These are phyloP conservation scores for Rhipidocladum racemiflorum DNA, from an alignment of 176 grass and related monocot species.

Conservation along the genomic window DNA sequence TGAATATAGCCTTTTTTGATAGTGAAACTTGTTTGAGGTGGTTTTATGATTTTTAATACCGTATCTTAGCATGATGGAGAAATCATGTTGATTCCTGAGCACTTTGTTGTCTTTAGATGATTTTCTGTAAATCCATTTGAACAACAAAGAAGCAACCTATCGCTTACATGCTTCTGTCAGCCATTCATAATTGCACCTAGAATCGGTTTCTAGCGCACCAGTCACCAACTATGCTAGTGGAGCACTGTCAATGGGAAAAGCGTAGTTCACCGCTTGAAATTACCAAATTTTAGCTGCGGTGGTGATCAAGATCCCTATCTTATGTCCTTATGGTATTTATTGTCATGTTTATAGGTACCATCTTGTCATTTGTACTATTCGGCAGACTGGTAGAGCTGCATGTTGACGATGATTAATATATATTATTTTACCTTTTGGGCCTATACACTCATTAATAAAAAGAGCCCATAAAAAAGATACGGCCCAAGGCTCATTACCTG, in stretches of 20 bases:
- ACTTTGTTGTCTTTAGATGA: background rate
- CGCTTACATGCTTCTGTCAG: background rate
- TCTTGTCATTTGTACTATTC: background rate
- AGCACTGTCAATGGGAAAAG: background rate
- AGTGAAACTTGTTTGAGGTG: background rate
- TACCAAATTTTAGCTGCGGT: background rate
- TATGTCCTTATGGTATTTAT: constrained; percentile 14
- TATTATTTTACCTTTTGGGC: too few species aligned
- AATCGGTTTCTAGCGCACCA: background rate
- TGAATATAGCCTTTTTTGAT: too few species aligned
- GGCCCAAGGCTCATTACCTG: too few species aligned
- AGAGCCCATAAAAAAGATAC: too few species aligned
- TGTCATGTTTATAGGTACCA: constrained; percentile 8
- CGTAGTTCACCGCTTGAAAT: background rate
- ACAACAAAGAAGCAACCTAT: too few species aligned
- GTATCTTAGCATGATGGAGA: background rate
- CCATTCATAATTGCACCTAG: background rate
- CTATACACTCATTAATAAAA: too few species aligned
- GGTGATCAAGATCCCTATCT: background rate
- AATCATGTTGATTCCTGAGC: background rate
- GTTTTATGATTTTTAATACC: background rate
- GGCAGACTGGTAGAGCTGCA: background rate
- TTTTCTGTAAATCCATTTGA: background rate
- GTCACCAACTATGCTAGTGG: background rate
- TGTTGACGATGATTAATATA: too few species aligned